Conservation (phyloP, 2,329 filamentous ascomycete genomes). For the Colletotrichum brevisporum region DNA sequence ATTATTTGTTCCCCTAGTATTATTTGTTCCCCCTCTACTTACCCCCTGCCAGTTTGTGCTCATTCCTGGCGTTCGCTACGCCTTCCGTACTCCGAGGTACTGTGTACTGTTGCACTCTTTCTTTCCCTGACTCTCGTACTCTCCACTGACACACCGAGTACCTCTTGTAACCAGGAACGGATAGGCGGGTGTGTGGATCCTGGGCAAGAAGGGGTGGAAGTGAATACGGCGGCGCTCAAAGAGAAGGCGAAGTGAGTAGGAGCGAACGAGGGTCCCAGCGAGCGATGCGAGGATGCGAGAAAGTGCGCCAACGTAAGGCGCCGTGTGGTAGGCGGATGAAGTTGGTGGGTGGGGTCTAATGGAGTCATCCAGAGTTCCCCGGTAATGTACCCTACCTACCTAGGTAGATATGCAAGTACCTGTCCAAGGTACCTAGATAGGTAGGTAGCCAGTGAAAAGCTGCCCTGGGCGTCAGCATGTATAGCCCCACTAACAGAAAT, state of each 20-base stretch:
- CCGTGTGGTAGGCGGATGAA: constrained; percentile 13
- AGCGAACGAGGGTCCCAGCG: constrained; percentile 3
- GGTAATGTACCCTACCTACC: not conserved
- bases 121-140: constrained; percentile 18
- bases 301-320: constrained; percentile 6
- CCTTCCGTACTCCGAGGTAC: not conserved
- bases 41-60: not conserved
- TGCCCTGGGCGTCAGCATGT: not conserved
- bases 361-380: constrained; percentile 19
- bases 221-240: not conserved
- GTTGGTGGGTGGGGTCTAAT: constrained; percentile 26
- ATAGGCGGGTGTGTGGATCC: constrained; percentile 17
- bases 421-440: too few species aligned
- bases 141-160: constrained; percentile 24
- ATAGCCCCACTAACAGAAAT: not conserved
- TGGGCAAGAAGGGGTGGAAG: not conserved
- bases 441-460: constrained; percentile 19
- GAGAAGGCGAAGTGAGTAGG: not conserved
- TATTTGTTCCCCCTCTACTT: too few species aligned
- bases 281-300: constrained; percentile 16
- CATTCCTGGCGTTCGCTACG: not conserved
- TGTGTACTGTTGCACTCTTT: not conserved
- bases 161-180: constrained; percentile 16
- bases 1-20: too few species aligned
- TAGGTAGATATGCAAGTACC: too few species aligned